A percentile compares a stretch with the other conserved stretches of the same genome.
Conservation (phyloP, 2,329 filamentous ascomycete species). For the Botrytis squamosa region DNA sequence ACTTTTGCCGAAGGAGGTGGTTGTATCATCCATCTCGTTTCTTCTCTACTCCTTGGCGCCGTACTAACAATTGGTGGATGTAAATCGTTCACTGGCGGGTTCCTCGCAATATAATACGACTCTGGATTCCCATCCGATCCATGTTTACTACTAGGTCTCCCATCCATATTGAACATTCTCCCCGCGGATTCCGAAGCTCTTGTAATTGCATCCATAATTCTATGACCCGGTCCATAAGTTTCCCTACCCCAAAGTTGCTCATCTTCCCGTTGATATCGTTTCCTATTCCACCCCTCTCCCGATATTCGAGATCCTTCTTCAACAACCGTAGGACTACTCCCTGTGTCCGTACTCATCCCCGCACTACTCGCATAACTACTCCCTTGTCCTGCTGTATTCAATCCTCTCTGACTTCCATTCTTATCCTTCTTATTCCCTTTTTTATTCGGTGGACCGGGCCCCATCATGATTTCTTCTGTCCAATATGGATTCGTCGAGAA, state of each 20-base stretch:
- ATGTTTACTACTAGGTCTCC: constrained; percentile 38
- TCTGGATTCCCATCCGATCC: constrained; percentile 27
- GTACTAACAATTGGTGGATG: constrained; percentile 82
- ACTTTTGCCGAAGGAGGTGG: constrained; percentile 85
- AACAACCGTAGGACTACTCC: constrained; percentile 47
- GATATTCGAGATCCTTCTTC: constrained; percentile 46
- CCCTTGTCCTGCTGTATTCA: constrained; percentile 58
- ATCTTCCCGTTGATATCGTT: constrained; percentile 81
- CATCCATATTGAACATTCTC: constrained; percentile 53
- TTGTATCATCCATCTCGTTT: constrained; percentile 87
- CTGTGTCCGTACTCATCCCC: constrained; percentile 39
- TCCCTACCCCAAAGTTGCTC: constrained; percentile 80
- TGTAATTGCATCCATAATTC: constrained; percentile 46
- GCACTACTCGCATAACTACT: constrained; percentile 48
- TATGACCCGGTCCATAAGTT: constrained; percentile 48
- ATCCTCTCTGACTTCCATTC: constrained; percentile 57
- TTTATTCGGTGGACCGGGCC: constrained; percentile 69
- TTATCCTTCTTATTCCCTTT: constrained; percentile 51
- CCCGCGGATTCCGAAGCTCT: constrained; percentile 55
- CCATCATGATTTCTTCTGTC: constrained; percentile 81
- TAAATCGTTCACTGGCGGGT: constrained; percentile 80
- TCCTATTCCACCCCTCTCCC: constrained; percentile 69
- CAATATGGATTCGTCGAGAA: constrained; percentile 88
- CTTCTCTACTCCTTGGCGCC: constrained; percentile 65
- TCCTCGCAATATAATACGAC: constrained; percentile 41